These are phyloP conservation scores for Blepharisma stoltei DNA, from an alignment of 73 alveolate genomes.

Conservation along the genomic window DNA sequence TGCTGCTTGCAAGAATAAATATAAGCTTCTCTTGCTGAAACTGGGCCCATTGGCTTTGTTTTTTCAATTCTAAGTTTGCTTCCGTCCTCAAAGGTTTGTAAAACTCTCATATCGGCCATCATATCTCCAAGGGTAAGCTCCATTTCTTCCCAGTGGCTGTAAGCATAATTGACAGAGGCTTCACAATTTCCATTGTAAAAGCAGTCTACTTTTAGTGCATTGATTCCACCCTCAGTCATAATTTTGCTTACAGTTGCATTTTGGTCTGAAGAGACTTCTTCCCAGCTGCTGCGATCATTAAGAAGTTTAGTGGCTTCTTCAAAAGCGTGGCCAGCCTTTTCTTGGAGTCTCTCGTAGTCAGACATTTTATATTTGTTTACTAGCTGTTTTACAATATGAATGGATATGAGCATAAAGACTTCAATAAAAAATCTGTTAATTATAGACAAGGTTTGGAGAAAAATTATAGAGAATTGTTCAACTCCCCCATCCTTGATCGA, in stretches of 20 bases:
- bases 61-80: not conserved
- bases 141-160: not conserved
- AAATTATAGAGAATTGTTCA: too few species aligned
- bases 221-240: not conserved
- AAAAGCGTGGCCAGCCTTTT: slow-evolving; percentile 13
- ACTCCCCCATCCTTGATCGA: too few species aligned
- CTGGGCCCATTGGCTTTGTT: not conserved
- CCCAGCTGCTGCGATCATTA: not conserved
- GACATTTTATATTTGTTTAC: not conserved
- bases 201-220: not conserved
- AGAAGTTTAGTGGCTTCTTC: not conserved
- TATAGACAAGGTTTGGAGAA: too few species aligned
- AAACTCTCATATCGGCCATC: not conserved
- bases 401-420: too few species aligned
- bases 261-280: not conserved
- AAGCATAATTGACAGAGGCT: not conserved
- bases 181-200: not conserved
- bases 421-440: too few species aligned
- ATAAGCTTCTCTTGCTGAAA: not conserved
- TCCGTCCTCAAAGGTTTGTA: not conserved
- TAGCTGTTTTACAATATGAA: too few species aligned
- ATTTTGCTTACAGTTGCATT: not conserved
- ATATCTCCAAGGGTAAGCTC: not conserved
- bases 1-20: not conserved
- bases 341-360: not conserved